Evolutionary conservation across 2,329 filamentous ascomycete species (phyloP).

Genomic region (Zymoseptoria brevis): DNA sequence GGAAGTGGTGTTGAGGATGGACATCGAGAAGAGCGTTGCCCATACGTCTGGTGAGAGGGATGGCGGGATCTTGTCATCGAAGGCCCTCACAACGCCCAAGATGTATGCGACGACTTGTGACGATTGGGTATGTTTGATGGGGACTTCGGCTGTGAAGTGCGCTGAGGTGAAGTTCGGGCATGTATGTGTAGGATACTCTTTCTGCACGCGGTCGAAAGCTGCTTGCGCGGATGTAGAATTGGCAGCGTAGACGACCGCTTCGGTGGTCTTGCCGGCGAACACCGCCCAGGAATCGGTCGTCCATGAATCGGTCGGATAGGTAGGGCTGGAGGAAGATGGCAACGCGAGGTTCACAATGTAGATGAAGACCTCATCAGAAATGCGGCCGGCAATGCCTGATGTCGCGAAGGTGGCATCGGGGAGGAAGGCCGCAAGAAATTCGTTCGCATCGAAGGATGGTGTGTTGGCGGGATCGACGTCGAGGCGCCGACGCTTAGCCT

Average conservation of each 20-base stretch:
- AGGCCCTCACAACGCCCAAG: neutral
- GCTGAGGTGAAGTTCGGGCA: neutral
- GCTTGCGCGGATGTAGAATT: neutral
- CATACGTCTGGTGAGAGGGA: neutral
- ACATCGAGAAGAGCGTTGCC: neutral
- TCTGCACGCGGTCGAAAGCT: neutral
- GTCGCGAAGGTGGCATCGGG: neutral
- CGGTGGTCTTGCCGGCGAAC: neutral
- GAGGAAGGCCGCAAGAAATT: neutral
- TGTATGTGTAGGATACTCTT: neutral
- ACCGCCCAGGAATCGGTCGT: neutral
- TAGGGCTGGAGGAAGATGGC: neutral
- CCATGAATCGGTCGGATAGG: neutral
- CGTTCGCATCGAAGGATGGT: neutral
- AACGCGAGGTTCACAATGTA: neutral
- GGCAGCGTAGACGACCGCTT: neutral
- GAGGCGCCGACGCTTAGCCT: neutral
- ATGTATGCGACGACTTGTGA: neutral
- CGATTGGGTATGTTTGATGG: neutral
- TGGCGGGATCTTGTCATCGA: neutral
- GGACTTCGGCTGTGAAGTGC: neutral
- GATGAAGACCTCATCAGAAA: neutral
- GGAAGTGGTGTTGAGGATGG: neutral
- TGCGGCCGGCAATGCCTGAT: neutral
- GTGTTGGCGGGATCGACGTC: neutral